Percentiles rank a stretch among this genome's conserved stretches.
Conservation (phyloP, 2,329 filamentous ascomycete species). For the Trichoderma koningiopsis region DNA sequence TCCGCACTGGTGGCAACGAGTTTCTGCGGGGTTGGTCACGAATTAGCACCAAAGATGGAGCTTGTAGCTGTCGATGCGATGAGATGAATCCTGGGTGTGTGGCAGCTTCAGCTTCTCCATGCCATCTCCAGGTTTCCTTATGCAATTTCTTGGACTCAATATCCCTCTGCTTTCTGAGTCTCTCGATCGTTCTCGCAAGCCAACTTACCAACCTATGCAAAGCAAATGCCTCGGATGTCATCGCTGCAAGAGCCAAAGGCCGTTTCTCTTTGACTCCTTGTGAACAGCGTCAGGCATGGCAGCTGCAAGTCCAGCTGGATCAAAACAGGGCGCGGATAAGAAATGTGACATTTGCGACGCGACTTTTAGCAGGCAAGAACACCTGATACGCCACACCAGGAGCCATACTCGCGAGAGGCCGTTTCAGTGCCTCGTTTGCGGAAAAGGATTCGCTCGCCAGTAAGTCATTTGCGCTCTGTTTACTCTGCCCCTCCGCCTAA, state of each 20-base stretch:
- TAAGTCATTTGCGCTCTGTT: background rate
- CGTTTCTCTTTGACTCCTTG: too few relatives aligned
- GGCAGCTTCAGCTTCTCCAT: background rate
- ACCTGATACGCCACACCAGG: background rate
- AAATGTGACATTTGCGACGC: background rate
- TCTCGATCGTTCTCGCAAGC: background rate
- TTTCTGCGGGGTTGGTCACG: background rate
- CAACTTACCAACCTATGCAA: too few relatives aligned
- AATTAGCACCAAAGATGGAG: background rate
- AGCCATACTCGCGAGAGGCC: background rate
- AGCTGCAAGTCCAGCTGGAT: background rate
- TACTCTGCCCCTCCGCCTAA: background rate
- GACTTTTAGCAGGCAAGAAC: background rate
- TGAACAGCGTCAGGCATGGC: background rate
- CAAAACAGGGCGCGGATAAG: background rate
- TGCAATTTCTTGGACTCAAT: background rate
- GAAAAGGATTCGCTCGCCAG: background rate
- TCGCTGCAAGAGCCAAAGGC: too few relatives aligned
- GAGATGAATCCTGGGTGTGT: background rate
- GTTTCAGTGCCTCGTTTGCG: background rate
- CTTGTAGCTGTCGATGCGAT: background rate
- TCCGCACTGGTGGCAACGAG: background rate
- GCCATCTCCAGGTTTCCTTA: background rate
- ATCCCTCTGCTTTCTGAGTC: background rate
- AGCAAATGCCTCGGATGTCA: background rate